These are phyloP conservation scores for Fusarium beomiforme DNA, from an alignment of 2,329 filamentous ascomycete genomes.

Conservation along the genomic window DNA sequence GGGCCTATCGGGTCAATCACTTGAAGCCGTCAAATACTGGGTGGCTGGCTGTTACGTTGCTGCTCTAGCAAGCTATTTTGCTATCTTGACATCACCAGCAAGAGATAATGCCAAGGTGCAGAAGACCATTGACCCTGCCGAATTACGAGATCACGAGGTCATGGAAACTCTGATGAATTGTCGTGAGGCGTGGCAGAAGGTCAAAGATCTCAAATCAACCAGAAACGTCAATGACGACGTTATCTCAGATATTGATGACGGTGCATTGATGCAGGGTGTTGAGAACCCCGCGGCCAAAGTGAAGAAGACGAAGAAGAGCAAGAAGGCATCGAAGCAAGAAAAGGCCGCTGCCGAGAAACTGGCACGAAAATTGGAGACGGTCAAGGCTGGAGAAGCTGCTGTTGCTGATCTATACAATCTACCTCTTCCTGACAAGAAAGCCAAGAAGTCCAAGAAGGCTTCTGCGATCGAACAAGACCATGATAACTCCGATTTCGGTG, in stretches of 20 bases:
- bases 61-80: constrained; percentile 91
- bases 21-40: constrained; percentile 78
- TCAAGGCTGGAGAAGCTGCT: constrained; percentile 73
- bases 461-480: constrained; percentile 56
- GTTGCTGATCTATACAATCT: constrained; percentile 77
- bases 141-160: constrained; percentile 88
- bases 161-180: constrained; percentile 87
- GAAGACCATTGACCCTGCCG: constrained; percentile 75
- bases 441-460: constrained; percentile 50
- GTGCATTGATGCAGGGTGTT: constrained; percentile 40
- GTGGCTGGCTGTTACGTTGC: constrained; percentile 88
- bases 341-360: constrained; percentile 50
- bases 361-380: constrained; percentile 57
- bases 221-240: constrained; percentile 51
- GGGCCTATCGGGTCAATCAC: constrained; percentile 59
- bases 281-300: constrained; percentile 28
- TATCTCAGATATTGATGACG: constrained; percentile 33
- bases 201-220: constrained; percentile 70
- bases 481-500: constrained; percentile 90
- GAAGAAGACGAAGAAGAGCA: constrained; percentile 46
- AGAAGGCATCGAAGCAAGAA: constrained; percentile 48
- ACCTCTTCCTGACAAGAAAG: constrained; percentile 59
- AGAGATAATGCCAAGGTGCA: constrained; percentile 63
- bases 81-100: constrained; percentile 84
- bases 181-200: constrained; percentile 80